Evolutionary conservation across 306 rosid genomes (phyloP), one percentile per base, ranked within the genome.

Genomic region (Gleditsia sinensis): DNA sequence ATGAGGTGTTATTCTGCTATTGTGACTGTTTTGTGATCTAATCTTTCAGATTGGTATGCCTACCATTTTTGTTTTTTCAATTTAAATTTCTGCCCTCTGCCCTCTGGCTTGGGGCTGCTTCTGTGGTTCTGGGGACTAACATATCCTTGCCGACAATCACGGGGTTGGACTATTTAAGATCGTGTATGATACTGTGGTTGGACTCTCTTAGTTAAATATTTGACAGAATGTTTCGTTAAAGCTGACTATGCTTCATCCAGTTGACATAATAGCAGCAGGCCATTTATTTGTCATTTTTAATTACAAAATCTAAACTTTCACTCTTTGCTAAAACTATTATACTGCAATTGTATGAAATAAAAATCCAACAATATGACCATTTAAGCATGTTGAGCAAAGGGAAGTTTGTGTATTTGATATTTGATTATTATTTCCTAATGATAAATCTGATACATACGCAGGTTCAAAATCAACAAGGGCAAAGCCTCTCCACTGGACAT

Each of bases 401-500:
- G 50, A 21, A 51, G 57, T 51, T 7, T 0, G 12, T 13, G 20
- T 39, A 28, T 56, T 45, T 45, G 51, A 45, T 48, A 9, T n/a
- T n/a, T 48, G 20, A 48, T 48, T 6, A 45, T 48, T 48, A 4
- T 48, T 48, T 48, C 5, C 53, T 5, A 5, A 48, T 23, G 0
- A 3, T 32, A 13, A 58, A 49, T 25, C 67, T 88, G 77, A 32
- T 51, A 53, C 57, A 42, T 72, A 79, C 49, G 78, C 75, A 93
- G 98, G 98, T 48, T 89, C 97, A 11, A 85, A 86, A 80, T 86
- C 97, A 49, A 69, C 91, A 0, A 84, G 97, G 78, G 94, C 98
- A 0, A 94, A 91, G 87, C 97, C 98, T 40, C 84, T 94, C 16
- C 98, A 94, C 78, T 94, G 98, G 98, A 94, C 98, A 21, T 94